These are phyloP conservation scores for Schoenoplectus tabernaemontani DNA, from an alignment of 202 grass and related monocot species.

Conservation along the genomic window DNA sequence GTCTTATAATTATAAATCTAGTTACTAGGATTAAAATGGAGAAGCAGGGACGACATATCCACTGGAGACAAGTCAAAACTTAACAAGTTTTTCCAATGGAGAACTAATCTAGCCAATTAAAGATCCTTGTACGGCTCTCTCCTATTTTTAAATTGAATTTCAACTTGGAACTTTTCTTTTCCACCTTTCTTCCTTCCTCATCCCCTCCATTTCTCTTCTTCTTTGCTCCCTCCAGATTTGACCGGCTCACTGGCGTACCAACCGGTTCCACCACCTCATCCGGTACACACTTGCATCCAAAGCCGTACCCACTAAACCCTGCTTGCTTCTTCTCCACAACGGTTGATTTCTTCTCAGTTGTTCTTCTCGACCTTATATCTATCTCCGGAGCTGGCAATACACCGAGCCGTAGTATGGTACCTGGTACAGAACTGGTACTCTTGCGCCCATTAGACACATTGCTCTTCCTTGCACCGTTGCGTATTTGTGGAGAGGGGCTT, in stretches of 20 bases:
- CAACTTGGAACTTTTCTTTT: not conserved
- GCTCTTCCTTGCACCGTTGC: conserved; percentile 1
- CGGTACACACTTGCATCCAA: conserved; percentile 72
- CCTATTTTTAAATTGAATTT: conserved; percentile 28
- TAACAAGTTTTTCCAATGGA: conserved; percentile 32
- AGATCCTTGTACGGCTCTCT: conserved; percentile 37
- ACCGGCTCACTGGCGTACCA: not conserved
- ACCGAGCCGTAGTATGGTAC: conserved; percentile 50
- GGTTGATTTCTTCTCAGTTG: conserved; percentile 31
- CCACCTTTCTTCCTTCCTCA: conserved; percentile 2
- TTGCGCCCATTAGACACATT: conserved; percentile 24
- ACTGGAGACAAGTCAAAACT: not conserved
- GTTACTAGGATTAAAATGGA: not conserved
- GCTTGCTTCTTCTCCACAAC: conserved; percentile 33
- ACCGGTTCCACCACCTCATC: conserved; percentile 43
- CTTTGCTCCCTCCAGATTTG: conserved; percentile 16
- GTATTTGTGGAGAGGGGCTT: conserved; percentile 74
- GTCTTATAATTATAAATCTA: not conserved
- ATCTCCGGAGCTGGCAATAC: conserved; percentile 49
- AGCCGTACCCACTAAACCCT: conserved; percentile 20
- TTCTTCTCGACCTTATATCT: conserved; percentile 21
- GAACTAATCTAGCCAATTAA: conserved; percentile 71
- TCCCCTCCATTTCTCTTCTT: conserved; percentile 26
- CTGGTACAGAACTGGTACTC: conserved; percentile 49
- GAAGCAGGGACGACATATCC: not conserved